phyloP scores from a whole-genome alignment of 2,329 filamentous ascomycete genomes.

The Diaporthe ilicicola region DNA sequence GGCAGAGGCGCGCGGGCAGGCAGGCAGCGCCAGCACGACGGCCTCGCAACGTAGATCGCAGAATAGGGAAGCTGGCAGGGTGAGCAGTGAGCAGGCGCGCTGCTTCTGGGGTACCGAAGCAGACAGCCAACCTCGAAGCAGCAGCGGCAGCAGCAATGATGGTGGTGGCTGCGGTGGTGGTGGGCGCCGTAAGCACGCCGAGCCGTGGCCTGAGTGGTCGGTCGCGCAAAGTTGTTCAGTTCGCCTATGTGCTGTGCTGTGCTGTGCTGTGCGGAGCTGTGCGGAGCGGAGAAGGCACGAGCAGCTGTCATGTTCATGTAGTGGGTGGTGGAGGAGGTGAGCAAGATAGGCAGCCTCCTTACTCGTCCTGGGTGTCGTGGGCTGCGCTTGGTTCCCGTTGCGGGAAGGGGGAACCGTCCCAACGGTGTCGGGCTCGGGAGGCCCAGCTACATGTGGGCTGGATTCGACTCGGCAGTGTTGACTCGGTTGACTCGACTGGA shows the following conservation, averaged over 20 bases:
- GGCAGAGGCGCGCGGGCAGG: background rate
- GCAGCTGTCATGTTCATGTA: slow-evolving; percentile 22
- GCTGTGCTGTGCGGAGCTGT: background rate
- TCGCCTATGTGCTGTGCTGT: slow-evolving; percentile 14
- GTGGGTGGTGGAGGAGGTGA: background rate
- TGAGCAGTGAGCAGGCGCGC: background rate
- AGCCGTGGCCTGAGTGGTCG: slow-evolving; percentile 5
- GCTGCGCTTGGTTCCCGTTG: slow-evolving; percentile 7
- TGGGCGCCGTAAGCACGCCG: slow-evolving; percentile 19
- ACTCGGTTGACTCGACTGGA: slow-evolving; percentile 9
- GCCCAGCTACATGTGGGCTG: background rate
- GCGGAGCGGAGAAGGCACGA: too few species aligned
- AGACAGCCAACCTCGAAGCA: slow-evolving; percentile 15
- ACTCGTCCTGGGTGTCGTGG: background rate
- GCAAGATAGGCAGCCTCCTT: background rate
- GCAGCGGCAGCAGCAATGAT: background rate
- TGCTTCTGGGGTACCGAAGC: slow-evolving; percentile 18
- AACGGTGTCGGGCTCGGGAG: slow-evolving; percentile 15
- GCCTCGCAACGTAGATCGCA: slow-evolving; percentile 13
- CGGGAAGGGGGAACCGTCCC: slow-evolving; percentile 15
- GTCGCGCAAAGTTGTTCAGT: background rate
- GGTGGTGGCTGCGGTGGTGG: background rate
- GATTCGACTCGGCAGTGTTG: background rate
- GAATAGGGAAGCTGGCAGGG: slow-evolving; percentile 2
- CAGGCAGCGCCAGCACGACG: background rate